Base-by-base conservation (phyloP, 2,329 filamentous ascomycete genomes). In the Dendrostoma leiphaemia region DNA sequence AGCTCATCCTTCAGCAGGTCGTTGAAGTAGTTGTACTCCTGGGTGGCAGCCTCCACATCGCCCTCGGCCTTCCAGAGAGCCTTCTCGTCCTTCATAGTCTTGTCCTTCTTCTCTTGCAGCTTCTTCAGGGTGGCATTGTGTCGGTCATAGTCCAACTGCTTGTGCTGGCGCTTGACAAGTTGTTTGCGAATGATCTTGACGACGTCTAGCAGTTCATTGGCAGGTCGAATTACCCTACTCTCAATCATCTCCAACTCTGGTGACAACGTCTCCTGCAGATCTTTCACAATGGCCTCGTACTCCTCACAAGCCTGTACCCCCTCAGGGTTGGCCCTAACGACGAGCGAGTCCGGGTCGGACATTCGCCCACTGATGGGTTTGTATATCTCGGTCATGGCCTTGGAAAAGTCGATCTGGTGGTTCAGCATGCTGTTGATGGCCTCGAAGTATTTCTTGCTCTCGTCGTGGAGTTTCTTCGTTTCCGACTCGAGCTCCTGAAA, bases 171-270 rank as follows among this genome's bases (percentile, higher is more conserved):
- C 79, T 99, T 99, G 59, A 83, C 71, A 10, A 87, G 84, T 19
- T 89, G 85, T 74, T 99, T 99, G 60, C 91, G 88, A 67, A 97
- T 95, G 43, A 90, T 85, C 74, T 97, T 97, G 78, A 99, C 90
- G 60, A 99, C 90, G 65, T 95, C 91, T 59, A 96, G 80, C 59
- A 99, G 81, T 73, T 99, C 92, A 67, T 95, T 91, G 9, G 94
- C 93, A 3, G 94, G 94, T 62, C 88, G 88, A 67, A 99, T 93
- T 44, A 99, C 85, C 60, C 94, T 83, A 50, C 82, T 85, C 66
- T 99, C 91, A 65, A 99, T 97, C 91, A 97, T 96, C 69, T 99
- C 94, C 62, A 99, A 79, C 74, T 99, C 94, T 0, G 94, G 94
- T 50, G 87, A 82, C 54, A 99, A 77, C 3, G 90, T 94, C 53